Conservation (phyloP, 371 early-diverging fungal genomes). For the Circinella umbellata region DNA sequence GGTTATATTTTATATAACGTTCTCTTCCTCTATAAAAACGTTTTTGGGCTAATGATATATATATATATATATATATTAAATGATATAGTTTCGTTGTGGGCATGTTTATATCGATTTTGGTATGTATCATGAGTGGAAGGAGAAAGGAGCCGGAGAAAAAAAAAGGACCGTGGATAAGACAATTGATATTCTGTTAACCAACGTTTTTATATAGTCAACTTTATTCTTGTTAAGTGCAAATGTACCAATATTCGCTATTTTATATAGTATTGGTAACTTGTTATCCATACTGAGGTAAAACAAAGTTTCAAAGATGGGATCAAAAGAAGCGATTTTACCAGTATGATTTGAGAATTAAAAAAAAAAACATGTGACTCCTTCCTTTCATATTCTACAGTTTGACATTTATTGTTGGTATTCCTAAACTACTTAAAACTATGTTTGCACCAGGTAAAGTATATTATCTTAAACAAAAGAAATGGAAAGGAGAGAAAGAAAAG, state of each 20-base stretch:
- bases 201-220: constrained; percentile 56
- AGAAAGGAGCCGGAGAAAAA: not conserved
- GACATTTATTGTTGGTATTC: constrained; percentile 87
- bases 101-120: constrained; percentile 76
- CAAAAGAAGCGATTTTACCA: not conserved
- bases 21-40: too few relatives aligned
- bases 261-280: constrained; percentile 92
- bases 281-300: constrained; percentile 78
- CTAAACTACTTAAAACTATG: constrained; percentile 85
- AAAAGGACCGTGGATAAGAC: not conserved
- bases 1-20: too few relatives aligned
- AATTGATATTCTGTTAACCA: not conserved
- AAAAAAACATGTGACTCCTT: not conserved
- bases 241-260: constrained; percentile 80
- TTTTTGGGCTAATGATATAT: not conserved
- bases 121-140: constrained; percentile 28
- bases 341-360: too few relatives aligned
- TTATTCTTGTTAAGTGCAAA: constrained; percentile 62
- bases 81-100: constrained; percentile 71
- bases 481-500: not conserved
- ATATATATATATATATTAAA: not conserved
- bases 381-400: constrained; percentile 50
- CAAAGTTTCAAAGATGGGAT: not conserved
- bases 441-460: constrained; percentile 68
- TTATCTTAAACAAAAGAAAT: not conserved